Base-by-base conservation (phyloP, 2,329 filamentous ascomycete genomes). In the Trichoderma polysporum region DNA sequence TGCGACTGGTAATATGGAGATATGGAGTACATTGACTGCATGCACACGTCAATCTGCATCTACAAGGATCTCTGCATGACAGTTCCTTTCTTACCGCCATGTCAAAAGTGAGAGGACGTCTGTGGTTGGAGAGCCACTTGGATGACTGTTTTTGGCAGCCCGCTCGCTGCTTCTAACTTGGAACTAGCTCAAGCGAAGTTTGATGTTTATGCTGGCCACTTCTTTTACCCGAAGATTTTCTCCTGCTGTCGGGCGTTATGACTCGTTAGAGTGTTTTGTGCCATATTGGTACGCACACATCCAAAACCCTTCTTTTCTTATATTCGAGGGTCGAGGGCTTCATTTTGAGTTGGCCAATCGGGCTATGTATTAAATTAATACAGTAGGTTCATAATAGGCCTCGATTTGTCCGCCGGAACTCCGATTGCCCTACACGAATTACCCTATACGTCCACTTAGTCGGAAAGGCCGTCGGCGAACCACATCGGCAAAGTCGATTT, bases 41-140 rank as follows among this genome's bases (percentile, higher is more conserved):
- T 64, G 50, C 60, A 64, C 50, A 56, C 60, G 60, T 64, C 60
- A 56, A 64, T 41, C 60, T 64, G 50, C 60, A 56, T 64, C 50
- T 64, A 47, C 60, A 56, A 53, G 60, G 60, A 22, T 62, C 47
- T 52, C 47, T 52, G 59, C 33, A 52, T 27, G 59, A 41, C 33
- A 25, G 47, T 62, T 37, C 47, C 35, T 39, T 45, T 37, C 50
- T 63, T 63, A 63, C 60, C 60, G 60, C 60, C 60, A 63, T 45
- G 60, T 63, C 60, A 33, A 63, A 45, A n/a, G 6, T n/a, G 25
- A 54, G 35, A 49, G 35, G 27, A 60, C n/a, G n/a, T n/a, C n/a
- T 49, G 57, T 49, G 39, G 27, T 60, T 29, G 39, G 17, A 60
- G 19, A 25, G 12, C 60, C 47, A 54, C 37, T 35, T 31, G 27